These are phyloP conservation scores for Aspergillus oerlinghausenensis DNA, from an alignment of 2,329 filamentous ascomycete genomes.

Conservation along the genomic window DNA sequence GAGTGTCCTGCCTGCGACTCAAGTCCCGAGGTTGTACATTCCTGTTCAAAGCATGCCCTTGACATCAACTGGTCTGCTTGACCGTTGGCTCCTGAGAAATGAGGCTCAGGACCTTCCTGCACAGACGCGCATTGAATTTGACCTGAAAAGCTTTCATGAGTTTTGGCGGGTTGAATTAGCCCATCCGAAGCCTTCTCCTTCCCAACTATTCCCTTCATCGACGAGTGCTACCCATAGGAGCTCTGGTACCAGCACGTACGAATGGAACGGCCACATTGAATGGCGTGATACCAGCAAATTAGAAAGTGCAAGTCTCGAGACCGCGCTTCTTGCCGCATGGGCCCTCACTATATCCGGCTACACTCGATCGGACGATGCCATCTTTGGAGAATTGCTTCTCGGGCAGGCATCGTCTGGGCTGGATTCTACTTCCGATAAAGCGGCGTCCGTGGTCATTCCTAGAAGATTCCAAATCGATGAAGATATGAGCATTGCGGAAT, in stretches of 20 bases:
- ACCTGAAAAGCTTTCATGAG: constrained; percentile 17
- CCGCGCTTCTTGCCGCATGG: constrained; percentile 40
- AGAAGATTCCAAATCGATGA: constrained; percentile 32
- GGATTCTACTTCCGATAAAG: constrained; percentile 34
- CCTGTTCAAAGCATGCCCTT: constrained; percentile 30
- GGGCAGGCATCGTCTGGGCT: constrained; percentile 28
- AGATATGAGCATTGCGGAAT: constrained; percentile 38
- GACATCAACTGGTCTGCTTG: constrained; percentile 29
- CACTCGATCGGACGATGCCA: constrained; percentile 35
- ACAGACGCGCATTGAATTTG: constrained; percentile 10
- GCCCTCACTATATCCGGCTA: constrained; percentile 35
- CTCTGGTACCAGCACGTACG: constrained; percentile 6
- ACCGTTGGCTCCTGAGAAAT: constrained; percentile 19
- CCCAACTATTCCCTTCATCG: constrained; percentile 5
- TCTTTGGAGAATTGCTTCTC: constrained; percentile 42
- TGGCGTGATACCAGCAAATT: constrained; percentile 12
- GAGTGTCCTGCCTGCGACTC: constrained; percentile 24
- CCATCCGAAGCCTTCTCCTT: constrained; percentile 4
- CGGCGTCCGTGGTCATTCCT: constrained; percentile 40
- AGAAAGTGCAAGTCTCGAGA: constrained; percentile 14
- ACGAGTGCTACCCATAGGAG: constrained; percentile 7
- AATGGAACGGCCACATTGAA: constrained; percentile 3
- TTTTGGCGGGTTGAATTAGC: constrained; percentile 17
- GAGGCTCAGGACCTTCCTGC: constrained; percentile 12
- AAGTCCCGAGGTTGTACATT: constrained; percentile 34